Percentiles rank a stretch among this genome's conserved stretches.
Evolutionary conservation across 2,329 filamentous ascomycete genomes (phyloP).

Genomic region (Beauveria asiatica): DNA sequence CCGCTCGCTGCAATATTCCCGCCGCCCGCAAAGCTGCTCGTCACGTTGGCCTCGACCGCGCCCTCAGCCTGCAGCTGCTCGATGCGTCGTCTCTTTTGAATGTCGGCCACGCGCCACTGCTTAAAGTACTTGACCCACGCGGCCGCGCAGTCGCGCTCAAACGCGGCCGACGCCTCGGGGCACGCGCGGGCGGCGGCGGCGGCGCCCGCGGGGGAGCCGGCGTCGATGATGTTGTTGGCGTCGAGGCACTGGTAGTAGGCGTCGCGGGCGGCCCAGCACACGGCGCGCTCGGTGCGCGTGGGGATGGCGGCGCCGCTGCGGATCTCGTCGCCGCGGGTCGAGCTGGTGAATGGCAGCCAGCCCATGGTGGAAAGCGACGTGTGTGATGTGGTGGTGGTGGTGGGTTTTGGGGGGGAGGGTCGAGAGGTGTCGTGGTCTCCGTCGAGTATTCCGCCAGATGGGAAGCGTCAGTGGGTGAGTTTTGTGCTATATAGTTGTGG

Average conservation of each 20-base stretch:
- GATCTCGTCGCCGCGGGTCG: constrained; percentile 43
- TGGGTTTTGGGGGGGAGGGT: not conserved
- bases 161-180: constrained; percentile 38
- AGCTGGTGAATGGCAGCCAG: constrained; percentile 36
- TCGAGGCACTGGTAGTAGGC: constrained; percentile 84
- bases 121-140: constrained; percentile 99
- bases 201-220: constrained; percentile 28
- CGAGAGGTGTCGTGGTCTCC: not conserved
- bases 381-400: constrained; percentile 4
- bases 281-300: constrained; percentile 69
- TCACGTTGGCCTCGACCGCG: constrained; percentile 49
- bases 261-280: constrained; percentile 88
- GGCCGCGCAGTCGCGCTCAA: constrained; percentile 77
- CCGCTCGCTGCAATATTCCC: constrained; percentile 11
- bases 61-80: constrained; percentile 67
- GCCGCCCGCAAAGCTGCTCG: constrained; percentile 28
- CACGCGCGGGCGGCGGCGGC: constrained; percentile 31
- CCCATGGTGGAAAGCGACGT: constrained; percentile 30
- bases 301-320: constrained; percentile 61
- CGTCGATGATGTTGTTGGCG: constrained; percentile 69
- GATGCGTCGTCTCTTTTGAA: constrained; percentile 73
- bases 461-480: not conserved
- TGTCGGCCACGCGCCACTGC: constrained; percentile 87
- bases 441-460: too few relatives aligned
- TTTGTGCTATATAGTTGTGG: too few relatives aligned